Base-by-base conservation (phyloP, 768 basidiomycete genomes). In the Zangia roseola region DNA sequence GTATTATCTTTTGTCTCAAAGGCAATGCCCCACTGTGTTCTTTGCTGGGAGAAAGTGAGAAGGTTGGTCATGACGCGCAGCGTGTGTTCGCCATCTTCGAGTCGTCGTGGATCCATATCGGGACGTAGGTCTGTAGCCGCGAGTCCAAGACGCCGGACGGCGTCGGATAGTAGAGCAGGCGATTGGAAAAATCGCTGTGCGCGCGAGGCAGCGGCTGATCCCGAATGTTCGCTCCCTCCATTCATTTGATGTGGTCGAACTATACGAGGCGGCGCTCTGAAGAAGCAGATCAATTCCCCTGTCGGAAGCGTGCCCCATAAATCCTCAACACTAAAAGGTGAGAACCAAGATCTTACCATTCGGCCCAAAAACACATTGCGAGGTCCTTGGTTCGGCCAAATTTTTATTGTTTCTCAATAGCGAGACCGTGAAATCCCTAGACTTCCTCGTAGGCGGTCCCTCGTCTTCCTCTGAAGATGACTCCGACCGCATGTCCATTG, bases 231-330 rank as follows among this genome's bases (percentile, higher is more conserved):
- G 71, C 41, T 49, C 2, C 53, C 50, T 78, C 62, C 12, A 74
- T 67, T 40, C 17, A 52, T 45, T 42, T 57, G 63, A 43, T 65
- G 63, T 43, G 82, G 82, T n/a, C 80, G 79, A 9, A 88, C 81
- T 48, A 87, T 79, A 14, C 86, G 79, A 17, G 83, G 84, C 2
- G 87, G 83, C 4, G 84, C 81, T 38, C 85, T 80, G 71, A 89
- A 94, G 71, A 95, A 94, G 62, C 85, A 91, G 0, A 94, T 80
- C 1, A 95, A 71, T 71, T 93, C 85, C 41, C 91, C 93, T 94
- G 54, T 40, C 10, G 31, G 19, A 52, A 24, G 40, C 35, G n/a
- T 37, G 14, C 26, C 21, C 10, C 23, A 17, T 54, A 40, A 53
- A 40, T 10, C 44, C n/a, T 16, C 46, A n/a, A 38, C 45, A 48